Evolutionary conservation across 1,284 basidiomycete genomes (phyloP).

Genomic region (Phellinidium pouzarii): DNA sequence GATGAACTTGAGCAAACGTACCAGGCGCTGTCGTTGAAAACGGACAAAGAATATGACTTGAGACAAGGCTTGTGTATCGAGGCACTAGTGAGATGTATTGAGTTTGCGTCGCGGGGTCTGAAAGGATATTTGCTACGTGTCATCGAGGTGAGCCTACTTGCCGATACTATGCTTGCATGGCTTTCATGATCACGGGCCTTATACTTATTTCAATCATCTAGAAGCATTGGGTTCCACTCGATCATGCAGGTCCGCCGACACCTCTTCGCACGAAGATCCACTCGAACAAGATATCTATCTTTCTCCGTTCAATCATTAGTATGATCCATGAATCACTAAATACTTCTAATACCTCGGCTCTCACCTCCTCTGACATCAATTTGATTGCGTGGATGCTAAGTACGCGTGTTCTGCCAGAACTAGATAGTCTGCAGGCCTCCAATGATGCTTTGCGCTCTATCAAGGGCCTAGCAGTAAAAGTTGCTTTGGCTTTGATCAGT

Average conservation of each 20-base stretch:
- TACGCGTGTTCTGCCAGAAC: constrained; percentile 43
- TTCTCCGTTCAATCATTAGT: constrained; percentile 34
- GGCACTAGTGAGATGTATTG: constrained; percentile 31
- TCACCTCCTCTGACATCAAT: constrained; percentile 24
- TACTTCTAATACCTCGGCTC: constrained; percentile 17
- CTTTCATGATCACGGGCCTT: background rate
- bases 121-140: constrained; percentile 29
- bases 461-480: constrained; percentile 14
- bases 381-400: constrained; percentile 38
- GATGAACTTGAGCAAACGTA: constrained; percentile 33
- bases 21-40: constrained; percentile 26
- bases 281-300: constrained; percentile 35
- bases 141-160: constrained; percentile 11
- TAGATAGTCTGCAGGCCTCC: constrained; percentile 29
- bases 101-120: constrained; percentile 27
- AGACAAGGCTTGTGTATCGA: constrained; percentile 33
- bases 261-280: constrained; percentile 29
- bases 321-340: constrained; percentile 27
- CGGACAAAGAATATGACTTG: constrained; percentile 27
- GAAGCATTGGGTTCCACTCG: constrained; percentile 43
- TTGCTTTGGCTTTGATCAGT: constrained; percentile 4
- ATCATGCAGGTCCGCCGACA: constrained; percentile 26
- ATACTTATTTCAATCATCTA: background rate
- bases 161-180: background rate
- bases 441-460: constrained; percentile 26